Percentiles rank a stretch among this genome's conserved stretches.
Conservation (phyloP, 2,329 filamentous ascomycete species). For the Arachnopeziza araneosa region DNA sequence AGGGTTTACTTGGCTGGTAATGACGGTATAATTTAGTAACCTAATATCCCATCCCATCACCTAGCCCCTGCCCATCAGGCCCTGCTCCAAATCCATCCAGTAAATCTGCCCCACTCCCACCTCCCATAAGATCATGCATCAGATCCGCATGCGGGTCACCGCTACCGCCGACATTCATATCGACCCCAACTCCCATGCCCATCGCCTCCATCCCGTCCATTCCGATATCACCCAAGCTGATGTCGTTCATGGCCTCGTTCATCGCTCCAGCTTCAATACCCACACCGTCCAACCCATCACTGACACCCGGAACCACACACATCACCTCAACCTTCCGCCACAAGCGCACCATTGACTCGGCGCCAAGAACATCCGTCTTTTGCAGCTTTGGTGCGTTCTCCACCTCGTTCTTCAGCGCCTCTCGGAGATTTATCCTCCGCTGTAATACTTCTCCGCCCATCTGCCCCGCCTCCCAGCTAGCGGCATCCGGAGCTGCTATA, state of each 20-base stretch:
- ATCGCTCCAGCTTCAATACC: background rate
- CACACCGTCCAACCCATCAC: background rate
- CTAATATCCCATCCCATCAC: background rate
- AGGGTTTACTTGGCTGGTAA: no score
- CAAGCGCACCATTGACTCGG: slow-evolving; percentile 27
- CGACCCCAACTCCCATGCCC: background rate
- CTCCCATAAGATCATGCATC: background rate
- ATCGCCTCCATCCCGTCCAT: background rate
- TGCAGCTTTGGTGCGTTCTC: slow-evolving; percentile 25
- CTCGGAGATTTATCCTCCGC: slow-evolving; percentile 26
- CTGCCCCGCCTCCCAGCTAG: slow-evolving; percentile 24
- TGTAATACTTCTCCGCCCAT: slow-evolving; percentile 15
- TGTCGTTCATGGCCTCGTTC: background rate
- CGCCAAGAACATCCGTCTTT: slow-evolving; percentile 22
- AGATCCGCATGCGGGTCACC: background rate
- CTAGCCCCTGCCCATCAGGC: background rate
- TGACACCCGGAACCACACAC: background rate
- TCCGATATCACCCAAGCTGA: background rate
- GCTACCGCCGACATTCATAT: background rate
- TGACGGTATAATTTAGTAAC: no score
- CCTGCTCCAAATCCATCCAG: background rate
- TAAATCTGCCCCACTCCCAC: background rate
- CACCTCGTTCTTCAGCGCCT: slow-evolving; percentile 26
- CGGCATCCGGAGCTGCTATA: slow-evolving; percentile 58
- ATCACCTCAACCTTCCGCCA: slow-evolving; percentile 27